Conservation (phyloP, 257 asterid genomes). For the Echium plantagineum region DNA sequence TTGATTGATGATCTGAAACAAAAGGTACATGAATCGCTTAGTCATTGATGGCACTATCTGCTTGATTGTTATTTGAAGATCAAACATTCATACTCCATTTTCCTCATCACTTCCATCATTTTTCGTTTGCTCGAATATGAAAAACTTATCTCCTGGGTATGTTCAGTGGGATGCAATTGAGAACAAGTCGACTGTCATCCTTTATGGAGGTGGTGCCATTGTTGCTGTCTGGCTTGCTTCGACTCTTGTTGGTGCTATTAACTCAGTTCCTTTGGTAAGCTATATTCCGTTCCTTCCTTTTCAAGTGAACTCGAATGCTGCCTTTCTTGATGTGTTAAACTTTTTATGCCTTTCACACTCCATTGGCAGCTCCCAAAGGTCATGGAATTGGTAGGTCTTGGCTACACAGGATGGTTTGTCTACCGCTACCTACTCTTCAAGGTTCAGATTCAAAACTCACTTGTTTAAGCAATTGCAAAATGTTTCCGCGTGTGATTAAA, state of each 20-base stretch:
- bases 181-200: constrained; percentile 64
- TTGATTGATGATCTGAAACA: constrained; percentile 65
- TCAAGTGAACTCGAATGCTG: not conserved
- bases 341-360: not conserved
- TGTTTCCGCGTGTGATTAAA: no score
- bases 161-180: constrained; percentile 91
- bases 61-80: not conserved
- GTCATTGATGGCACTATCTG: not conserved
- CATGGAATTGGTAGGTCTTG: constrained; percentile 93
- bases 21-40: constrained; percentile 36
- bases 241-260: constrained; percentile 62
- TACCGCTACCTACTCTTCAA: constrained; percentile 97
- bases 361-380: constrained; percentile 78
- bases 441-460: constrained; percentile 26
- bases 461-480: no score
- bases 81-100: not conserved
- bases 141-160: constrained; percentile 1
- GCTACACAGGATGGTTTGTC: constrained; percentile 98
- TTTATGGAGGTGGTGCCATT: constrained; percentile 81
- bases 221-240: constrained; percentile 84
- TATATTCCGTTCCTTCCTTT: not conserved
- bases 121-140: not conserved
- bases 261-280: constrained; percentile 89
- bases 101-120: not conserved
- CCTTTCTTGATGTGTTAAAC: not conserved